These are phyloP conservation scores for Endoconidiophora polonica DNA, from an alignment of 2,329 filamentous ascomycete species.

Conservation along the genomic window DNA sequence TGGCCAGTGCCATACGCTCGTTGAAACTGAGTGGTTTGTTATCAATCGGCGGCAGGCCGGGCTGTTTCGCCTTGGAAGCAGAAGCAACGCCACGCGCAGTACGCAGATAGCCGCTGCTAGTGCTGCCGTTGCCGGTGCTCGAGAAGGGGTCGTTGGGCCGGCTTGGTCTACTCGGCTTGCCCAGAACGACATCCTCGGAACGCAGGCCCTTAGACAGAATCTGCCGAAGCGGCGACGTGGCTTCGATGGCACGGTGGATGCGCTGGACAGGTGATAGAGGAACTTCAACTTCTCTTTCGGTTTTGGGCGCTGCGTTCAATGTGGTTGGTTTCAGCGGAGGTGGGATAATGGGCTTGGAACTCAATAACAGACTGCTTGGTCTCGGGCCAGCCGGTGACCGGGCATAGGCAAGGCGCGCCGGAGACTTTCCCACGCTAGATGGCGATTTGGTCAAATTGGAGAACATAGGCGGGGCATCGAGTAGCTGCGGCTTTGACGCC, in stretches of 20 bases:
- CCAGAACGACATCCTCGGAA: slow-evolving; percentile 9
- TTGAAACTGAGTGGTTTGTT: slow-evolving; percentile 50
- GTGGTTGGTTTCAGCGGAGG: slow-evolving; percentile 1
- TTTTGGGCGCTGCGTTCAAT: neutral
- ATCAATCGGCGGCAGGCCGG: neutral
- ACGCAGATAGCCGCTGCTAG: slow-evolving; percentile 5
- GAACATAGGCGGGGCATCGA: slow-evolving; percentile 9
- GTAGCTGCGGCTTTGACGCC: neutral
- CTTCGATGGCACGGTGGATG: slow-evolving; percentile 9
- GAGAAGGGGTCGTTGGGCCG: slow-evolving; percentile 3
- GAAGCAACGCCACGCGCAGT: slow-evolving; percentile 1
- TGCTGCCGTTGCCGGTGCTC: neutral
- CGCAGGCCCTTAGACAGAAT: slow-evolving; percentile 8
- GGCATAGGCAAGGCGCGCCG: slow-evolving; percentile 10
- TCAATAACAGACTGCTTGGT: neutral
- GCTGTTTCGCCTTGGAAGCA: too few species aligned
- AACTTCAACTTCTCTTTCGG: slow-evolving; percentile 6
- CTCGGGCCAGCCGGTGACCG: slow-evolving; percentile 7
- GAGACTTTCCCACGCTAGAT: slow-evolving; percentile 11
- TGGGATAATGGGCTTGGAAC: slow-evolving; percentile 7
- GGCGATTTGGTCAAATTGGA: slow-evolving; percentile 11
- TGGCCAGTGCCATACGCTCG: slow-evolving; percentile 63
- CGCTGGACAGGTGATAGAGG: slow-evolving; percentile 11
- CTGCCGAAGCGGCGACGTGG: slow-evolving; percentile 10
- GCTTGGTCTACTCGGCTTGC: slow-evolving; percentile 1